phyloP scores from a whole-genome alignment of 768 basidiomycete genomes.

The Leccinum disarticulatum region DNA sequence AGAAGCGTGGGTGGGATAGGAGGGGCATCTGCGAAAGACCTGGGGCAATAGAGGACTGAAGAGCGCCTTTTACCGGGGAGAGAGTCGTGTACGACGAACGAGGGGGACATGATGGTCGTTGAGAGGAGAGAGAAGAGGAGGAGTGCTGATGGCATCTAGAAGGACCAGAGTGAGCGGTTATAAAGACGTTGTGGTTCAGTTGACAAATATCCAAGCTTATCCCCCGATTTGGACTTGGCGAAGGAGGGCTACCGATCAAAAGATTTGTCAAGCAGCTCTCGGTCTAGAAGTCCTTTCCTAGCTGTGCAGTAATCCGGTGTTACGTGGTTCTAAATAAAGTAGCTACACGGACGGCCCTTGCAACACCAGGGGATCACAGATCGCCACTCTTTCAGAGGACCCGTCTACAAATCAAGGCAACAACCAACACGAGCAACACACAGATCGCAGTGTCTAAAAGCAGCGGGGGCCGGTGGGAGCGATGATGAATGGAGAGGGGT shows the following conservation, averaged over 20 bases:
- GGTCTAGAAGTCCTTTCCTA: background rate
- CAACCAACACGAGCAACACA: slow-evolving; percentile 64
- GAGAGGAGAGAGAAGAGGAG: background rate
- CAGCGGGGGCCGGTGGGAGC: slow-evolving; percentile 49
- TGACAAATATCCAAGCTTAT: slow-evolving; percentile 32
- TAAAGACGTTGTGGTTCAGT: slow-evolving; percentile 19
- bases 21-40: slow-evolving; percentile 32
- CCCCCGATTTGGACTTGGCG: slow-evolving; percentile 12
- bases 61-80: slow-evolving; percentile 21
- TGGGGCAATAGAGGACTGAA: slow-evolving; percentile 13
- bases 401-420: slow-evolving; percentile 67
- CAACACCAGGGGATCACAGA: slow-evolving; percentile 20
- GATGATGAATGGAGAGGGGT: slow-evolving; percentile 14
- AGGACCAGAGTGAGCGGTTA: slow-evolving; percentile 1
- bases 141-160: slow-evolving; percentile 11
- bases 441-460: slow-evolving; percentile 75
- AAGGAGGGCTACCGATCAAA: slow-evolving; percentile 18
- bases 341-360: background rate
- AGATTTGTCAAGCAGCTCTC: background rate
- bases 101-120: slow-evolving; percentile 12
- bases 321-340: slow-evolving; percentile 5
- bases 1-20: slow-evolving; percentile 61
- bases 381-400: slow-evolving; percentile 36
- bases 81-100: slow-evolving; percentile 15
- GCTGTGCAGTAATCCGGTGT: slow-evolving; percentile 18